Evolutionary conservation across 768 basidiomycete species (phyloP).

Genomic region (Mycena galericulata): DNA sequence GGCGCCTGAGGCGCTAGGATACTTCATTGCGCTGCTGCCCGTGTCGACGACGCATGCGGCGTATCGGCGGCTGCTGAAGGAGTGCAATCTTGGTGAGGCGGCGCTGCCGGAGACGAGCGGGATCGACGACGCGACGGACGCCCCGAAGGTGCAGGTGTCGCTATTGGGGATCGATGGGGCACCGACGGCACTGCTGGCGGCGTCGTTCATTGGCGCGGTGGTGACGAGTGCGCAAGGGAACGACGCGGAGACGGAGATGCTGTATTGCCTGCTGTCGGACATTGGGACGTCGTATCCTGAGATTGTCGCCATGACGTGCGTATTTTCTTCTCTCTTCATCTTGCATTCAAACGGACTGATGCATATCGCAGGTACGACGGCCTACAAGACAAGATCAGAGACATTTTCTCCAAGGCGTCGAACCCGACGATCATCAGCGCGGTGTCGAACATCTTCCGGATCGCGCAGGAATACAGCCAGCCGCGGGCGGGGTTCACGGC

Average conservation of each 20-base stretch:
- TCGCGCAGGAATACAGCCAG: slow-evolving; percentile 65
- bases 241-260: slow-evolving; percentile 83
- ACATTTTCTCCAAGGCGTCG: slow-evolving; percentile 76
- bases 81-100: slow-evolving; percentile 67
- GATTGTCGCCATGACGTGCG: slow-evolving; percentile 78
- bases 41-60: slow-evolving; percentile 67
- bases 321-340: slow-evolving; percentile 36
- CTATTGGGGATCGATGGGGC: slow-evolving; percentile 74
- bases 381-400: slow-evolving; percentile 80
- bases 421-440: slow-evolving; percentile 78
- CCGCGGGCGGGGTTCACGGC: slow-evolving; percentile 48
- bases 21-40: slow-evolving; percentile 84
- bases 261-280: slow-evolving; percentile 82
- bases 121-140: slow-evolving; percentile 54
- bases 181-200: slow-evolving; percentile 75
- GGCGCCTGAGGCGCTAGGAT: slow-evolving; percentile 73
- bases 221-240: slow-evolving; percentile 81
- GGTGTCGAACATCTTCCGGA: slow-evolving; percentile 81
- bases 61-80: slow-evolving; percentile 72
- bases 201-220: slow-evolving; percentile 83
- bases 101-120: slow-evolving; percentile 52
- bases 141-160: slow-evolving; percentile 66
- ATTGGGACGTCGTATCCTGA: slow-evolving; percentile 78
- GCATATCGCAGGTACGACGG: slow-evolving; percentile 72
- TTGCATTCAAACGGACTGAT: slow-evolving; percentile 18